phyloP scores from a whole-genome alignment of 2,329 filamentous ascomycete species.

The Talaromyces atroroseus region DNA sequence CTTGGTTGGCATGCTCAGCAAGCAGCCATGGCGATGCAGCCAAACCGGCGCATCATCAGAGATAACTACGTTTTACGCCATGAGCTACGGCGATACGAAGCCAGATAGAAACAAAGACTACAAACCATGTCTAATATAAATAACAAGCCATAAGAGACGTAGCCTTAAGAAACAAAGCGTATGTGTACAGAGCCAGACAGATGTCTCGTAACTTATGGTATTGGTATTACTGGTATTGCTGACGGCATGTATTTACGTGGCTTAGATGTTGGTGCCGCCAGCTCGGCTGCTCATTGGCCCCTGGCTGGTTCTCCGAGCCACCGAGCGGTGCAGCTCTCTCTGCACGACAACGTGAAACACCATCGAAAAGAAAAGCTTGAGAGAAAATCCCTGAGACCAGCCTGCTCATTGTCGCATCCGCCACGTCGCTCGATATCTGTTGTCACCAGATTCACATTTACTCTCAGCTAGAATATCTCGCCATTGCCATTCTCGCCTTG shows the following conservation, averaged over 20 bases:
- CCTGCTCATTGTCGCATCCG: not conserved
- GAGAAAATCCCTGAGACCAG: not conserved
- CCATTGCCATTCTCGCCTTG: not conserved
- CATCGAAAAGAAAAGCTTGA: not conserved
- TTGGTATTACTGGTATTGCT: no score
- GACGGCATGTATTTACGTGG: not conserved
- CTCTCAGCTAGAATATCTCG: not conserved
- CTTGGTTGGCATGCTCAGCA: not conserved
- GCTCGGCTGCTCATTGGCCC: constrained; percentile 1
- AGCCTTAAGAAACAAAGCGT: no score
- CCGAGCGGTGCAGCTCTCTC: not conserved
- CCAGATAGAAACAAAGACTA: not conserved
- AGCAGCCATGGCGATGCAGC: not conserved
- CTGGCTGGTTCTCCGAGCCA: not conserved
- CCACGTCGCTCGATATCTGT: not conserved
- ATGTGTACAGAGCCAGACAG: no score
- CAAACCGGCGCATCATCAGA: not conserved
- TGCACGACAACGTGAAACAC: constrained; percentile 6
- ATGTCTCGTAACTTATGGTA: no score
- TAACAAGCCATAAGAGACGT: no score
- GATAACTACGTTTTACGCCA: not conserved
- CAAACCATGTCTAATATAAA: no score
- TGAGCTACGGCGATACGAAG: not conserved
- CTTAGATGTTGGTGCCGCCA: constrained; percentile 7
- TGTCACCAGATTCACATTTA: not conserved